phyloP scores from a whole-genome alignment of 2,329 filamentous ascomycete species.

The Alternaria sp. region DNA sequence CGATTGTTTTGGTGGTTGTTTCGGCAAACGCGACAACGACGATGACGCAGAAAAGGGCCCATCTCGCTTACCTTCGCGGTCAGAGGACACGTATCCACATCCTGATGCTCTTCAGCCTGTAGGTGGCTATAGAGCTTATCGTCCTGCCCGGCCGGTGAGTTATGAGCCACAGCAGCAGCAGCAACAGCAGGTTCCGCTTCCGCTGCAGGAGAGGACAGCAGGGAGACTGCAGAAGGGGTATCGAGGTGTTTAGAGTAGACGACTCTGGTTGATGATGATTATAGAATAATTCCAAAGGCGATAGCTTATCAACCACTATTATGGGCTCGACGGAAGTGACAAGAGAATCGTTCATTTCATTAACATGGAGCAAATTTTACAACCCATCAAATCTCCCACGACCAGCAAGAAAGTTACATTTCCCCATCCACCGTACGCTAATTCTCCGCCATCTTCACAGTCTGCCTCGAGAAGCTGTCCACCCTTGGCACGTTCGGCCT shows the following conservation, averaged over 20 bases:
- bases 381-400: background rate
- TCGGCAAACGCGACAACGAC: background rate
- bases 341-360: background rate
- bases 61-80: background rate
- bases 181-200: background rate
- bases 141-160: background rate
- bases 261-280: background rate
- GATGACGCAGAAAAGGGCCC: background rate
- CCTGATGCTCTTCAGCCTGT: background rate
- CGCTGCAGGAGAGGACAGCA: background rate
- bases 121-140: background rate
- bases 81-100: background rate
- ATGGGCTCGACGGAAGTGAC: background rate
- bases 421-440: background rate
- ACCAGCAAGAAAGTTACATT: background rate
- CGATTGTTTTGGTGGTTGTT: conserved; percentile 5
- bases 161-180: background rate
- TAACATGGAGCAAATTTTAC: background rate
- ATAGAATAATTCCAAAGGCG: background rate
- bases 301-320: background rate
- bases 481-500: background rate
- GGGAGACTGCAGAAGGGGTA: background rate
- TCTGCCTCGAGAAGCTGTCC: background rate
- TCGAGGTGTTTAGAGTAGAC: background rate
- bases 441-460: background rate